Base-by-base conservation (phyloP, 2,329 filamentous ascomycete species). In the Pestalotiopsis fici region DNA sequence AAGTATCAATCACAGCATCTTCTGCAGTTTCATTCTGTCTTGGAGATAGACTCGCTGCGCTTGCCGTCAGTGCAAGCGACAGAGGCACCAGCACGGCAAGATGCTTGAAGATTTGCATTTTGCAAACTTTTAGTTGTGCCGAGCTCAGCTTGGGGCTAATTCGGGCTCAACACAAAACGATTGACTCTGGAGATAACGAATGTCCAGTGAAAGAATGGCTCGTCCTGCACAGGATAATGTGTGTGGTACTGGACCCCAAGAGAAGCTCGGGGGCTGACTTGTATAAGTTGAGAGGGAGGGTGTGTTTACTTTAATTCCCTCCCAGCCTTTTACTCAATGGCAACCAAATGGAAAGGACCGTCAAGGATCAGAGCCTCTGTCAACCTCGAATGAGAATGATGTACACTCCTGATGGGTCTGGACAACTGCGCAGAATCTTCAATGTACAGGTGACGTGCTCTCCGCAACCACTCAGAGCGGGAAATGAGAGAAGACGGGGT, bases 71-170 rank as follows among this genome's bases (percentile, higher is more conserved):
- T 59, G 70, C 71, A 18, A 74, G 50, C 28, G 69, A 70, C 35
- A 75, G 57, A 66, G 69, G 71, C 65, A 68, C 69, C 55, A 74
- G 67, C 64, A 68, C 71, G 66, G 68, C 71, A 13, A 76, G 56
- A 31, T 65, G 67, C 31, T 61, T 68, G 56, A 64, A 43, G 35
- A 66, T 65, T 60, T 75, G 70, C 76, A 78, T 78, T 57, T 54
- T 68, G 68, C 68, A 65, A 50, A n/a, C 50, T 67, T n/a, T n/a
- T 64, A 27, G 64, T 50, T n/a, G 18, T 27, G 12, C 15, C 27
- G 11, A 43, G 37, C 23, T 31, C 25, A 35, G 23, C 37, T 64
- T 23, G 61, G 47, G 43, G 61, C 47, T 31, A 54, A 28, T 64
- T n/a, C 28, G 37, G 21, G 9, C 7, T 23, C 61, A 25, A 55